Conservation (phyloP, 225 moss, liverwort and hornwort species). For the Straminergon stramineum region DNA sequence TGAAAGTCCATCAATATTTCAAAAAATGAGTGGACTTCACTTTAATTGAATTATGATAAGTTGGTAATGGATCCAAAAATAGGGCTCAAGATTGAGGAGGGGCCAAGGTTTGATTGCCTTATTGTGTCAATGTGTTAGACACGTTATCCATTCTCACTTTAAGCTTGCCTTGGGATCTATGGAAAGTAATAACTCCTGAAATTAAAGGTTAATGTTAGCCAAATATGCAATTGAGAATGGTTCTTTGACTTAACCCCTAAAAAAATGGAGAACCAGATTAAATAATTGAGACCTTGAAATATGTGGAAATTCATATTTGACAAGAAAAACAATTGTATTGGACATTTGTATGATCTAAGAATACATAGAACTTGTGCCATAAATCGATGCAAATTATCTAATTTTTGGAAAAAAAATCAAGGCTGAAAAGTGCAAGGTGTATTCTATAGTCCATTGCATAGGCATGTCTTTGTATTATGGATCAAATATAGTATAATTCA, state of each 20-base stretch:
- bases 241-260: not conserved
- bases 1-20: not conserved
- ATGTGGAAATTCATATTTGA: no score
- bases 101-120: rapidly evolving
- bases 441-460: no score
- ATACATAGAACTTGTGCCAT: no score
- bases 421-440: no score
- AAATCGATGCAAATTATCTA: no score
- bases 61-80: not conserved
- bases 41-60: not conserved
- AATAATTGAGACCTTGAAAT: no score
- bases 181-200: not conserved
- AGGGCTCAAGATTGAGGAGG: not conserved
- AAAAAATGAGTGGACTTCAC: not conserved
- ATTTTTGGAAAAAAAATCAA: no score
- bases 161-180: not conserved
- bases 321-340: no score
- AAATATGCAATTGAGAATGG: not conserved
- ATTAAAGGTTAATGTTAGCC: not conserved
- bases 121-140: not conserved
- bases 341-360: no score
- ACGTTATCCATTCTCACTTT: not conserved
- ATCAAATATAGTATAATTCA: no score
- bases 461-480: no score
- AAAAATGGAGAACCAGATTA: no score